Evolutionary conservation across 139 green algal genomes (phyloP).

Genomic region (Volvox reticuliferus): DNA sequence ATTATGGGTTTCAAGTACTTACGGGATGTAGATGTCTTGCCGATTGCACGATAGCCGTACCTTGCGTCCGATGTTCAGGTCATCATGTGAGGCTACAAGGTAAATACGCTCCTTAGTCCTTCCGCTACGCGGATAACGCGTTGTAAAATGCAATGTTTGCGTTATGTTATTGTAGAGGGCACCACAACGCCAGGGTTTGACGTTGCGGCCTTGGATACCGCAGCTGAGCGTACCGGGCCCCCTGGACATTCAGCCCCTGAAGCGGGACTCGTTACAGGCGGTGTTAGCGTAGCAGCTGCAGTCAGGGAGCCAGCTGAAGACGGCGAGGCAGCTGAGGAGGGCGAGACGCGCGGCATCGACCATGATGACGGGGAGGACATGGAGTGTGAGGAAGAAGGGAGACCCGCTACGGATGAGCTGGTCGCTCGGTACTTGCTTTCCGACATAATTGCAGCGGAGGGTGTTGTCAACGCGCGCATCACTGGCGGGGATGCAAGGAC

Average conservation of each 20-base stretch:
- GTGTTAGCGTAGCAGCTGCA: neutral
- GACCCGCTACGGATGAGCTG: neutral
- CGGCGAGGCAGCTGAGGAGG: conserved; percentile 32
- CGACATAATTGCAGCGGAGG: conserved; percentile 30
- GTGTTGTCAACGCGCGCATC: neutral
- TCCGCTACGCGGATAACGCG: too few species aligned
- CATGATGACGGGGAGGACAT: conserved; percentile 1
- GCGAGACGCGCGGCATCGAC: conserved; percentile 5
- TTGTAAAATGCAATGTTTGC: too few species aligned
- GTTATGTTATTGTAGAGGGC: neutral
- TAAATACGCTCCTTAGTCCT: too few species aligned
- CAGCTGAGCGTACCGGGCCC: too few species aligned
- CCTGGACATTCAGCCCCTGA: too few species aligned
- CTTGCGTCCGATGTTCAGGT: too few species aligned
- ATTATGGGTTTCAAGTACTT: neutral
- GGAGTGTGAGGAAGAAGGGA: neutral
- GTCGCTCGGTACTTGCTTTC: conserved; percentile 26
- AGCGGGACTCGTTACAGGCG: too few species aligned
- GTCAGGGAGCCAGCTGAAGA: conserved; percentile 17
- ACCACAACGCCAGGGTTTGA: neutral
- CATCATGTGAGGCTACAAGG: too few species aligned
- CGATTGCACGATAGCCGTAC: too few species aligned
- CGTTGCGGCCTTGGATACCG: neutral
- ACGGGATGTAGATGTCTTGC: too few species aligned
- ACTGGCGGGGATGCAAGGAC: neutral